These are phyloP conservation scores for Fusarium keratoplasticum DNA, from an alignment of 2,329 filamentous ascomycete species.

Conservation along the genomic window DNA sequence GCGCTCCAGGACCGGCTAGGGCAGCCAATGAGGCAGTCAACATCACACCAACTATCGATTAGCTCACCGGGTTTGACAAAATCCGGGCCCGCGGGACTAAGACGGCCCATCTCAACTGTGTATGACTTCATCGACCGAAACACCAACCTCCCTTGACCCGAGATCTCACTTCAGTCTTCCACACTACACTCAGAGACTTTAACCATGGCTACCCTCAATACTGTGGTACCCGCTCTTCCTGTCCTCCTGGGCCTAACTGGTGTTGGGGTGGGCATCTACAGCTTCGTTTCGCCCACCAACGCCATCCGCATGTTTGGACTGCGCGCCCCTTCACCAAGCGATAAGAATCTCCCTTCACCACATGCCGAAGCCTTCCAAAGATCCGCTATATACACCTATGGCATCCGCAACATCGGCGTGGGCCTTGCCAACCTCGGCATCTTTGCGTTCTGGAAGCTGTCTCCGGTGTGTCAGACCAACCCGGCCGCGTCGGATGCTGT, in stretches of 20 bases:
- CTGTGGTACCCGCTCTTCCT: conserved; percentile 17
- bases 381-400: conserved; percentile 17
- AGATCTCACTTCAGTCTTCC: too few species aligned
- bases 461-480: conserved; percentile 10
- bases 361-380: conserved; percentile 21
- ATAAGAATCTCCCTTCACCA: background rate
- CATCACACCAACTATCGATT: background rate
- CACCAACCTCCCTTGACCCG: background rate
- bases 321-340: background rate
- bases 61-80: background rate
- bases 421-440: conserved; percentile 24
- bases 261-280: conserved; percentile 28
- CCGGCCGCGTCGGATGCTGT: conserved; percentile 1
- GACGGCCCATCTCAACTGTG: background rate
- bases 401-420: conserved; percentile 17
- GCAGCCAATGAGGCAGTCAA: background rate
- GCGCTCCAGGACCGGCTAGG: background rate
- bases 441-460: conserved; percentile 32
- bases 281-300: conserved; percentile 26
- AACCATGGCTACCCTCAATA: background rate
- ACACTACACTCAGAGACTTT: background rate
- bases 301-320: conserved; percentile 23
- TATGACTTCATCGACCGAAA: background rate
- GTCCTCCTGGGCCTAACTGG: conserved; percentile 20
- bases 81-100: background rate